Percentiles rank a stretch among this genome's conserved stretches.
phyloP scores from a whole-genome alignment of 805 yeast genomes.

The Candida tallmaniae region DNA sequence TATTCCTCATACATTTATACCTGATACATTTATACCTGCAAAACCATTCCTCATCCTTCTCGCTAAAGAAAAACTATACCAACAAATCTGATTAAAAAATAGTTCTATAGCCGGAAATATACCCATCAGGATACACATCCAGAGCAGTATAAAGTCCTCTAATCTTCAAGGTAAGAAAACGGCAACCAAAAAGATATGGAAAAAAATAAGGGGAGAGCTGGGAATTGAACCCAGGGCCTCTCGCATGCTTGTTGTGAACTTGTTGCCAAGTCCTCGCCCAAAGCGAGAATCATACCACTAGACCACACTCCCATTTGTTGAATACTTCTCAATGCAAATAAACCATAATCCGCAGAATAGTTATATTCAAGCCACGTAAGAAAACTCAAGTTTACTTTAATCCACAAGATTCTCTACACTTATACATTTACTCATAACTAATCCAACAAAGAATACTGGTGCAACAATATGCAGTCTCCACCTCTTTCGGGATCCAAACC shows the following conservation, averaged over 20 bases:
- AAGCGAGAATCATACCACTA: conserved; percentile 33
- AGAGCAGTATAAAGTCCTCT: too few relatives aligned
- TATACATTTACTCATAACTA: neutral
- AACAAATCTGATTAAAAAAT: too few relatives aligned
- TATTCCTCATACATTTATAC: too few relatives aligned
- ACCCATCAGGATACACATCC: too few relatives aligned
- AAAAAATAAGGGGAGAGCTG: conserved; percentile 35
- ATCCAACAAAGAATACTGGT: conserved; percentile 57
- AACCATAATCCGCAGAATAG: too few relatives aligned
- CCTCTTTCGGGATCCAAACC: conserved; percentile 83
- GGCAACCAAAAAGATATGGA: conserved; percentile 1
- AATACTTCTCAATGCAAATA: too few relatives aligned
- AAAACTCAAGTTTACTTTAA: neutral
- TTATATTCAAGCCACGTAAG: too few relatives aligned
- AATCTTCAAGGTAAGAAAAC: too few relatives aligned
- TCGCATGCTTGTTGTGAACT: conserved; percentile 34
- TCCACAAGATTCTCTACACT: neutral
- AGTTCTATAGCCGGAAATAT: too few relatives aligned
- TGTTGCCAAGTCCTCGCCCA: conserved; percentile 14
- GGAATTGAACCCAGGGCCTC: conserved; percentile 62
- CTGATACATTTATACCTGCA: too few relatives aligned
- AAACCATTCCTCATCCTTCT: too few relatives aligned
- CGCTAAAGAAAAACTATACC: too few relatives aligned
- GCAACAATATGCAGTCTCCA: conserved; percentile 82
- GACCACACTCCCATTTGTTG: conserved; percentile 24